Evolutionary conservation across 1,284 basidiomycete species (phyloP), one percentile per base, ranked within the genome.

Genomic region (Kwoniella shivajii): DNA sequence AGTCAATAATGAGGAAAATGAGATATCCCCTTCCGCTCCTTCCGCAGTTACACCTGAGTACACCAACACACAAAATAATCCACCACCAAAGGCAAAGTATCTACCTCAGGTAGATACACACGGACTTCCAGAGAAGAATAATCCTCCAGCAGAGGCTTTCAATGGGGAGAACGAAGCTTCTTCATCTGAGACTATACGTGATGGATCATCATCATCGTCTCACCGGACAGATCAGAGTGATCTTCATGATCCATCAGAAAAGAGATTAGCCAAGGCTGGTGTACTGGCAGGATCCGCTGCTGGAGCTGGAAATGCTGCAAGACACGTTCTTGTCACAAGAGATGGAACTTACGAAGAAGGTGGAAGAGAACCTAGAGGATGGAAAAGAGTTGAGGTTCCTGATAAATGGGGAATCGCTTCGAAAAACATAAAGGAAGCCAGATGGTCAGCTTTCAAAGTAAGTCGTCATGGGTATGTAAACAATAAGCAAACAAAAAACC

Each of bases 391-490:
- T 4, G 37, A 51, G 0, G 39, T 62, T 4, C 55, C 61, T 6
- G 50, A 62, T 24, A 64, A 66, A 36, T 55, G 59, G 53, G 56
- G 52, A n/a, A 42, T 68, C 18, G 56, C 34, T 24, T 55, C 53
- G 3, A 33, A 29, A 5, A 16, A 56, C 6, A 48, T 66, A 41
- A 56, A 57, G 34, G 44, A 39, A 11, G 50, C 52, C 3, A 42
- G 64, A 10, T 54, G 44, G 26, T 41, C 57, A 20, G 60, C 63
- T 13, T 26, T 63, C 33, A 66, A 66, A 46, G 66, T 68, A 31
- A 42, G 61, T 59, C 33, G 5, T 4, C 22, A n/a, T n/a, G n/a
- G n/a, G n/a, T n/a, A n/a, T n/a, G n/a, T n/a, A n/a, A n/a, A n/a
- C n/a, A n/a, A n/a, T n/a, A n/a, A n/a, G n/a, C n/a, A n/a, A n/a